phyloP scores from a whole-genome alignment of 2,329 filamentous ascomycete genomes.

The Coniochaeta sp. region DNA sequence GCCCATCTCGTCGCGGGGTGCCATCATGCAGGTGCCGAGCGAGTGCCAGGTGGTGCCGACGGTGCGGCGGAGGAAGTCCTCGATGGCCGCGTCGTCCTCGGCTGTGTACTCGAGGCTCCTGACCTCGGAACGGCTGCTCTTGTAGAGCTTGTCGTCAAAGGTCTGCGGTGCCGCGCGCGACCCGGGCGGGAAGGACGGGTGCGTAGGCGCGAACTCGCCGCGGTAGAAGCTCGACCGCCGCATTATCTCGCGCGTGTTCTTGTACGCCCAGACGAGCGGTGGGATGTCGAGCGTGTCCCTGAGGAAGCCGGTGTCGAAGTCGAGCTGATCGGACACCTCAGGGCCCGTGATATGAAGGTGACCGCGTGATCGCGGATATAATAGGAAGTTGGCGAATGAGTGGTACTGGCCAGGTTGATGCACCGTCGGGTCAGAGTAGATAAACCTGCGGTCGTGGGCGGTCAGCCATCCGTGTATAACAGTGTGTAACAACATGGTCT shows the following conservation, averaged over 20 bases:
- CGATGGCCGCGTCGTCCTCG: slow-evolving; percentile 40
- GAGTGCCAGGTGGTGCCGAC: slow-evolving; percentile 34
- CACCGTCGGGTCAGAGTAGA: slow-evolving; percentile 24
- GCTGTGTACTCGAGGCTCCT: slow-evolving; percentile 28
- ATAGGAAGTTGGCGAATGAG: slow-evolving; percentile 32
- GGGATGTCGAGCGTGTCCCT: slow-evolving; percentile 37
- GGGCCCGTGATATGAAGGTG: slow-evolving; percentile 43
- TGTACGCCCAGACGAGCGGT: slow-evolving; percentile 43
- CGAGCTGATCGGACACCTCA: slow-evolving; percentile 26
- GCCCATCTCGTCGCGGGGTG: slow-evolving; percentile 27
- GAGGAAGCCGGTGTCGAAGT: slow-evolving; percentile 46
- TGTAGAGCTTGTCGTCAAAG: slow-evolving; percentile 2
- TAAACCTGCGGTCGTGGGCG: slow-evolving; percentile 19
- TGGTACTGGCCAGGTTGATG: slow-evolving; percentile 35
- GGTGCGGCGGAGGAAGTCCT: slow-evolving; percentile 29
- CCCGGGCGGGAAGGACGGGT: slow-evolving; percentile 13
- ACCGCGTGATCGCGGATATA: slow-evolving; percentile 40
- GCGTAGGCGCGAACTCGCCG: slow-evolving; percentile 17
- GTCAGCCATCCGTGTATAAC: no score
- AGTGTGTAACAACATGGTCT: no score
- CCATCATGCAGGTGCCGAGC: slow-evolving; percentile 38
- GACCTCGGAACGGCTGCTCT: slow-evolving; percentile 17
- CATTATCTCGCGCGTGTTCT: slow-evolving; percentile 36
- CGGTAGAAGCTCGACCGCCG: slow-evolving; percentile 34
- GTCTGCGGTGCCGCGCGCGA: slow-evolving; percentile 6